Evolutionary conservation across 768 basidiomycete genomes (phyloP), one percentile per base, ranked within the genome.

Genomic region (Tylopilus sp.): DNA sequence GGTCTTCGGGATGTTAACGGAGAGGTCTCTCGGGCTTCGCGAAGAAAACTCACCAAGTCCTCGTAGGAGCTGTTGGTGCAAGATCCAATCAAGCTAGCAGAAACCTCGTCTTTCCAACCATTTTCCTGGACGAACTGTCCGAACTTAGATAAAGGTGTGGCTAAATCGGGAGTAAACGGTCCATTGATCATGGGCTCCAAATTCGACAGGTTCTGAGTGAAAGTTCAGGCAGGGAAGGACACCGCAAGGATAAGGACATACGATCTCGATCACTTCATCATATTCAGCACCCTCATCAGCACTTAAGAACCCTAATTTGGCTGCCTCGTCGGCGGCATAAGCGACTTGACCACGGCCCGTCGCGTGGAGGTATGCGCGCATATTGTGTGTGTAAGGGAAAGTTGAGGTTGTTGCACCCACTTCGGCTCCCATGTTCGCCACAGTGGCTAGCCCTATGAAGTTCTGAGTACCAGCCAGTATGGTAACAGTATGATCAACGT

Each of bases 331-430:
- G 0, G 97, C 97, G 26, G 91, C 91, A 15, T 71, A 73, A 26
- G 95, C 95, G 22, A 95, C 92, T 28, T 87, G 82, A 36, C 79
- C 83, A 50, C 97, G 85, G 44, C 91, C 86, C 9, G 97, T 99
- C 18, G 94, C 94, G 56, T 81, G 76, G 26, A 99, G 81, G 71
- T 98, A 99, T 31, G 82, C 77, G 28, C 83, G 79, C 95, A 98
- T 98, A 62, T 83, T 82, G 17, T 80, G 71, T 15, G 92, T 93
- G 71, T 98, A 99, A 5, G 95, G 95, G 79, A 99, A 99, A 6
- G 89, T 92, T 1, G 95, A 95, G 0, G 97, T 98, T 1, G 97
- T 99, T n/a, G 97, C 97, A 35, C 97, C 97, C n/a, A 98, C 95
- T 75, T 99, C 97, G 12, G 97, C 97, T 45, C 97, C 97, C 97